Percentiles rank a stretch among this genome's conserved stretches.
These are phyloP conservation scores for Phytophthora capsici DNA, from an alignment of 352 stramenopile species.

Conservation along the genomic window DNA sequence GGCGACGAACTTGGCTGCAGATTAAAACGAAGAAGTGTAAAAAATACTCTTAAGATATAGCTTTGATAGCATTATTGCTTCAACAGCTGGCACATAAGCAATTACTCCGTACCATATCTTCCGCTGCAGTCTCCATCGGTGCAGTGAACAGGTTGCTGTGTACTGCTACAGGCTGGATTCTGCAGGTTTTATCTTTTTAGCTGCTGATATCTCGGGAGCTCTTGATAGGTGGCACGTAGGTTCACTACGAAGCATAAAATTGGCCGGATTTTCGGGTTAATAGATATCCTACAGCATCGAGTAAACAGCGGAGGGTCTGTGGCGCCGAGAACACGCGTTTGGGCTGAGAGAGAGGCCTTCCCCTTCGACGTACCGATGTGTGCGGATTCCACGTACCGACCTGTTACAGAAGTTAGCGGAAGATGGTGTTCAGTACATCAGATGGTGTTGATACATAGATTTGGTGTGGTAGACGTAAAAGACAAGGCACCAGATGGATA, in stretches of 20 bases:
- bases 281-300: neutral
- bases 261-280: constrained; percentile 7
- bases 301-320: neutral
- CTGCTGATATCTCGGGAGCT: constrained; percentile 23
- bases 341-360: constrained; percentile 6
- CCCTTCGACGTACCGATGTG: constrained; percentile 27
- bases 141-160: neutral
- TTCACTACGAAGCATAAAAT: constrained; percentile 11
- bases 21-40: neutral
- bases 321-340: neutral
- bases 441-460: neutral
- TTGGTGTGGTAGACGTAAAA: neutral
- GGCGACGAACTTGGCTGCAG: constrained; percentile 36
- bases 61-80: constrained; percentile 11
- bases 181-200: constrained; percentile 1
- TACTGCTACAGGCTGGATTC: constrained; percentile 8
- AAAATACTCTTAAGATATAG: neutral
- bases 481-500: too few species aligned
- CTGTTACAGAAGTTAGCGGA: constrained; percentile 17
- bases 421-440: constrained; percentile 9
- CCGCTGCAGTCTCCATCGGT: constrained; percentile 27
- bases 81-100: constrained; percentile 8
- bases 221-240: constrained; percentile 2
- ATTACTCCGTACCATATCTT: constrained; percentile 30
- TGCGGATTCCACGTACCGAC: constrained; percentile 20